phyloP scores from a whole-genome alignment of 208 protist species.

The Histomonas meleagridis region DNA sequence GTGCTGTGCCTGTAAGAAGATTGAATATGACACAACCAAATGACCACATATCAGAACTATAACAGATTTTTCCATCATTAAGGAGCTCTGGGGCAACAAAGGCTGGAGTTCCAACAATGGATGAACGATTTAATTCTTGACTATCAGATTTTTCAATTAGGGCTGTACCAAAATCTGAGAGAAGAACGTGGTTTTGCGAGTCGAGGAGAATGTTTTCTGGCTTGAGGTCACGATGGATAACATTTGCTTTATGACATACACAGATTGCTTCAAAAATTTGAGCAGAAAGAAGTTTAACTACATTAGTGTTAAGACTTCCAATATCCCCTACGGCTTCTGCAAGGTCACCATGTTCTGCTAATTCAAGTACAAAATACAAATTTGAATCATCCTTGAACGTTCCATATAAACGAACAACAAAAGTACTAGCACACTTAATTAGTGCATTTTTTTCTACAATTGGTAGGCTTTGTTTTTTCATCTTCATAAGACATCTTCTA shows the following conservation, averaged over 20 bases:
- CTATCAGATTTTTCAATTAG: not conserved
- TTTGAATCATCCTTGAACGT: constrained; percentile 22
- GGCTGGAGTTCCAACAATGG: not conserved
- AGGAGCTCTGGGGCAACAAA: constrained; percentile 19
- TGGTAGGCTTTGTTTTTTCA: constrained; percentile 2
- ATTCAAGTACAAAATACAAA: constrained; percentile 19
- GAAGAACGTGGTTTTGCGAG: constrained; percentile 73
- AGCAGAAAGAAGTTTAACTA: not conserved
- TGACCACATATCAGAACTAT: not conserved
- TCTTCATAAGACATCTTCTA: not conserved
- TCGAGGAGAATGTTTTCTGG: constrained; percentile 65
- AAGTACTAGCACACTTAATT: not conserved
- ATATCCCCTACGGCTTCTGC: not conserved
- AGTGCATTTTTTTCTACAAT: not conserved
- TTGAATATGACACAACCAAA: constrained; percentile 32
- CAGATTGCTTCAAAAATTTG: not conserved
- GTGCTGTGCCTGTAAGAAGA: not conserved
- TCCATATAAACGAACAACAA: not conserved
- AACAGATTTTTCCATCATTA: not conserved
- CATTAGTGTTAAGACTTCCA: not conserved
- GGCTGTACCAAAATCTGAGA: constrained; percentile 88
- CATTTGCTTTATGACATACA: constrained; percentile 80
- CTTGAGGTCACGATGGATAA: constrained; percentile 64
- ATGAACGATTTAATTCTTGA: not conserved
- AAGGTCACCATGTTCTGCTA: constrained; percentile 19